Conservation (phyloP, 345 rosid species). For the Gynandropsis gynandra region DNA sequence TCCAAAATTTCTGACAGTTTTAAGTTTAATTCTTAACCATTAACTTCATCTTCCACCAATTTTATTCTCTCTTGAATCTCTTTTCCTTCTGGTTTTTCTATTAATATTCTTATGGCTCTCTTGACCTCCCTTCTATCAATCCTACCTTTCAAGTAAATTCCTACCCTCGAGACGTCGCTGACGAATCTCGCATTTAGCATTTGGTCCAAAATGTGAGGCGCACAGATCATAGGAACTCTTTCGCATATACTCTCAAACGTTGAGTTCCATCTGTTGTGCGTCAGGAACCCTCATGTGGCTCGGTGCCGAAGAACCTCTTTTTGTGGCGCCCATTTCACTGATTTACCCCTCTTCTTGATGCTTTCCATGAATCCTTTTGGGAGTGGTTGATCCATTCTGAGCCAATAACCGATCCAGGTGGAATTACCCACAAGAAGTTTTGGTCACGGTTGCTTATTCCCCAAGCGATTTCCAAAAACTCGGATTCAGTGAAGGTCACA, state of each 20-base stretch:
- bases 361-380: slow-evolving; percentile 17
- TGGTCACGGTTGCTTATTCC: slow-evolving; percentile 35
- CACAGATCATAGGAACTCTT: slow-evolving; percentile 26
- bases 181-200: slow-evolving; percentile 17
- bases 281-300: slow-evolving; percentile 26
- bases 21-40: no score
- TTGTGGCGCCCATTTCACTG: slow-evolving; percentile 27
- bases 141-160: slow-evolving; percentile 14
- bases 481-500: slow-evolving; percentile 10
- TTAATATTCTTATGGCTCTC: background rate
- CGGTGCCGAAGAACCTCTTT: slow-evolving; percentile 24
- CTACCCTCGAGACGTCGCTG: slow-evolving; percentile 20
- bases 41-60: slow-evolving; percentile 14
- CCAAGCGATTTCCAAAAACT: slow-evolving; percentile 39
- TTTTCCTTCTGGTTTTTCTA: slow-evolving; percentile 18
- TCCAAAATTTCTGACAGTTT: no score
- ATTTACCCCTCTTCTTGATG: slow-evolving; percentile 27
- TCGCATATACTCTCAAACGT: slow-evolving; percentile 26
- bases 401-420: slow-evolving; percentile 12
- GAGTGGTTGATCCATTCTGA: background rate
- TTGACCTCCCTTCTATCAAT: slow-evolving; percentile 21
- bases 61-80: slow-evolving; percentile 18
- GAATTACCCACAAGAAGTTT: slow-evolving; percentile 44
- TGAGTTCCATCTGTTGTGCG: slow-evolving; percentile 29
- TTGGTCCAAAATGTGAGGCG: slow-evolving; percentile 22